Evolutionary conservation across 2,329 filamentous ascomycete species (phyloP), one percentile per base, ranked within the genome.

Genomic region (Cucurbitaria berberidis): DNA sequence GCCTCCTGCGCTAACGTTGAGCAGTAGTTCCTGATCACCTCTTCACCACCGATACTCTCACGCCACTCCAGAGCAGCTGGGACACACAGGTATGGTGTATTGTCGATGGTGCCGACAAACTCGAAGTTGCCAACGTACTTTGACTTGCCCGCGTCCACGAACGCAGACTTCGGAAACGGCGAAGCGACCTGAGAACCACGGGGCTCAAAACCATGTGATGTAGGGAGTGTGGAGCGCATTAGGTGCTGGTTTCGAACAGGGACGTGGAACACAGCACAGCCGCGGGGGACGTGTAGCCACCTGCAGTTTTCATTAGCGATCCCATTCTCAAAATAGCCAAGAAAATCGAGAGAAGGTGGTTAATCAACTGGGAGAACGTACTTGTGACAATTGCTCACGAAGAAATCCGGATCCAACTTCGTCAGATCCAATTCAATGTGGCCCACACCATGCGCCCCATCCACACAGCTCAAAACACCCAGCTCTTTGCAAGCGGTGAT

Each of bases 381-480:
- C 67, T 72, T 73, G 47, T 73, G 70, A 21, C 87, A 90, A 73
- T 97, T 97, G 49, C 83, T 88, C 13, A 93, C 83, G 68, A 96
- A 90, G 77, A 96, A 97, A 74, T 97, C 93, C 0, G 91, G 87
- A 57, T 92, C 84, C 2, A 92, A 77, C 3, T 76, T 73, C 0
- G 70, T 59, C 13, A 97, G 76, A 72, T 96, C 84, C 7, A 97
- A 74, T 1, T 83, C 80, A 7, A 96, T 81, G 74, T 95, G 89
- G 1, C 93, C 93, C 21, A 96, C 77, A 1, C 89, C 88, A 74
- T 98, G 93, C 0, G 93, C 93, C 15, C 85, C 93, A 70, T 98
- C 93, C 32, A 97, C 80, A 18, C 91, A 78, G 63, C 88, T 92
- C 48, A 93, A 69, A 3, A 97, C 78, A 0, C 83, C 85, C 21